Base-by-base conservation (phyloP, 2,329 filamentous ascomycete species). In the Neofusicoccum kwambonambiense region DNA sequence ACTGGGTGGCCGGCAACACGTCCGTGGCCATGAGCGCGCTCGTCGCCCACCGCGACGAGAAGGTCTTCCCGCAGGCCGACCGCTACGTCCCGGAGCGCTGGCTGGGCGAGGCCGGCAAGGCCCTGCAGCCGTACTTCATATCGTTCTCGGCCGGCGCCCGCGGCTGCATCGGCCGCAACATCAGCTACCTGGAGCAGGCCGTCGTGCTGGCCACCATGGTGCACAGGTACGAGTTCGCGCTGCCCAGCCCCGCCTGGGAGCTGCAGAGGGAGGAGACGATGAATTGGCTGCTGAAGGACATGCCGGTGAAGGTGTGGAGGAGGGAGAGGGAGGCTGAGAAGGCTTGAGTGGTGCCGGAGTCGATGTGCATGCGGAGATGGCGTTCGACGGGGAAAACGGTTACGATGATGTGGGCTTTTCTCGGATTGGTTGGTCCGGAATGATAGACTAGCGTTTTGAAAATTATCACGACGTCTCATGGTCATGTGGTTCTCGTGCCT, bases 141-240 rank as follows among this genome's bases (percentile, higher is more conserved):
- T 54, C 47, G 0, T 71, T 71, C 37, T 67, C 65, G 3, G 64
- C 68, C 35, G 71, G 70, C 13, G 71, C 70, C 3, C 67, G 71
- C 27, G 67, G 66, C 8, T 73, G 70, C 49, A 66, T 69, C 54
- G 71, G 70, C 5, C 68, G 70, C 47, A 70, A 73, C 61, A 54
- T 72, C 87, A 88, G 73, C 87, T 88, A 79, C 42, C 79, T 87
- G 1, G 82, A 86, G 66, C 73, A 73, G 67, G 76, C 73, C 0
- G 72, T 75, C 2, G 71, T 75, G 12, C 49, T 75, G 51, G 72
- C 72, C 3, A 75, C 71, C 62, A 68, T 78, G 62, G 47, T 79
- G n/a, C 71, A 75, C 17, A 67, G 77, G 17, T 79, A 79, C 57
- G 75, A 74, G 1, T 76, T 79, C 47, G 73, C 74, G n/a, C 69